Percentiles rank a stretch among this genome's conserved stretches.
Evolutionary conservation across 352 stramenopile genomes (phyloP).

Genomic region (Globisporangium emineosum): DNA sequence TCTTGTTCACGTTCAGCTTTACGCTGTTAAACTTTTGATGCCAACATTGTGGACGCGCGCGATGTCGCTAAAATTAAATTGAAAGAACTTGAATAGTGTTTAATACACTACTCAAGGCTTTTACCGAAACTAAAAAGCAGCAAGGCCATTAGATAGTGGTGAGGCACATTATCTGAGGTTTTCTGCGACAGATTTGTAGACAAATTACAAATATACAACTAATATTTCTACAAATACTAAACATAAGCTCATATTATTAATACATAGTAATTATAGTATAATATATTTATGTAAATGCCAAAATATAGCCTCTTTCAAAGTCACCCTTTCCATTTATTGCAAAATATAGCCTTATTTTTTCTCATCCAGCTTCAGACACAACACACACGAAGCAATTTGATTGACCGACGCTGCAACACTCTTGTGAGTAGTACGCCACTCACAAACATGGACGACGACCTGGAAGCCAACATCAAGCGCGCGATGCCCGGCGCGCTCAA

Average conservation of each 20-base stretch:
- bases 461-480: slow-evolving; percentile 56
- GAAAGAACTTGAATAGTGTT: neutral
- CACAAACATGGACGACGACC: slow-evolving; percentile 43
- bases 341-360: no score
- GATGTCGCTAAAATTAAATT: slow-evolving; percentile 3
- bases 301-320: no score
- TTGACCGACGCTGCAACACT: neutral
- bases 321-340: no score
- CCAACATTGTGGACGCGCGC: neutral
- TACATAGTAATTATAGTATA: neutral
- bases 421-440: neutral
- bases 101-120: neutral
- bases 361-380: no score
- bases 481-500: slow-evolving; percentile 68
- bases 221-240: neutral
- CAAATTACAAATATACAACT: neutral
- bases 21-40: neutral
- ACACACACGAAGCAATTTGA: neutral
- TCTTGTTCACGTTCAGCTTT: neutral
- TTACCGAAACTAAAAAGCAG: neutral
- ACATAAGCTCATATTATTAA: neutral
- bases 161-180: neutral
- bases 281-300: no score
- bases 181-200: neutral
- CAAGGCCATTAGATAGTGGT: neutral